phyloP scores from a whole-genome alignment of 2,329 filamentous ascomycete species.

The Fonsecaea pedrosoi region DNA sequence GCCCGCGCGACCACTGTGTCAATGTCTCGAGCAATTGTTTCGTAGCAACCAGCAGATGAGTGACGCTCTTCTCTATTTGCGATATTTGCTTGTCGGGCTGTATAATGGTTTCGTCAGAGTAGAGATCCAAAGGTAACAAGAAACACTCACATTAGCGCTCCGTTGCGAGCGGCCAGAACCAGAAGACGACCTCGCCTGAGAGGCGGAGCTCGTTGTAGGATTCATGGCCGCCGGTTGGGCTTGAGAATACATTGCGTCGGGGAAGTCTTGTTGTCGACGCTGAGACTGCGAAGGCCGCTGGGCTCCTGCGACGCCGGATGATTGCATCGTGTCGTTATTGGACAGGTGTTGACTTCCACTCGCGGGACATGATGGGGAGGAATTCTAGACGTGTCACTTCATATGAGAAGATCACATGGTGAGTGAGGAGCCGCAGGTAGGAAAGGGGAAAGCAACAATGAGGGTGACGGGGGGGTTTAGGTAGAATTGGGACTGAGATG shows the following conservation, averaged over 20 bases:
- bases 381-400: constrained; percentile 5
- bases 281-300: constrained; percentile 30
- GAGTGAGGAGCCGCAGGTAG: neutral
- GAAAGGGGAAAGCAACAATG: constrained; percentile 6
- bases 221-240: constrained; percentile 23
- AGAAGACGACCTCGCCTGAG: constrained; percentile 31
- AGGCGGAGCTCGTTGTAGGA: constrained; percentile 22
- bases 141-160: constrained; percentile 53
- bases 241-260: constrained; percentile 26
- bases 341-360: constrained; percentile 1
- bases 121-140: constrained; percentile 41
- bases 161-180: constrained; percentile 34
- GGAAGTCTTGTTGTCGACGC: constrained; percentile 29
- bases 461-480: constrained; percentile 4
- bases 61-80: constrained; percentile 98
- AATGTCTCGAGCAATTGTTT: constrained; percentile 97
- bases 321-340: constrained; percentile 30
- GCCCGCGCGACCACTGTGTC: constrained; percentile 94
- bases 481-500: neutral
- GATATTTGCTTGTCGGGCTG: constrained; percentile 79
- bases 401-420: constrained; percentile 4
- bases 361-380: constrained; percentile 16
- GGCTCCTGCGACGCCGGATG: constrained; percentile 18
- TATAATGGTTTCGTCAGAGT: constrained; percentile 11
- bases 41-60: constrained; percentile 93